Evolutionary conservation across 106 monocot species (phyloP), one percentile per base, ranked within the genome.

Genomic region (Acorus calamus): DNA sequence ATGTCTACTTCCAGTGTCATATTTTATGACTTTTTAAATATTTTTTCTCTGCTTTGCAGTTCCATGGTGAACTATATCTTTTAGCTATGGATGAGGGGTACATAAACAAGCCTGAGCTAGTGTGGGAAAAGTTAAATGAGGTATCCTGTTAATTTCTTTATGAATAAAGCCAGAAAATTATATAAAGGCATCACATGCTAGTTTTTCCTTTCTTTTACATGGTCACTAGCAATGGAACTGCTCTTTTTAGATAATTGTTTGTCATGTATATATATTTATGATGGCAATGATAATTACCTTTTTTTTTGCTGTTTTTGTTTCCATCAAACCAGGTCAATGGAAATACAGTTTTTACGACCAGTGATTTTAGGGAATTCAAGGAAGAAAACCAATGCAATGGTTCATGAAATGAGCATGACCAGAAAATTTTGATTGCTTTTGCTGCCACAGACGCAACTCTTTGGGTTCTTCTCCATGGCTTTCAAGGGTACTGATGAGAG

Each of bases 41-140:
- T 52, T 55, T 57, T 5, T 57, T 14, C 8, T 78, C 56, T 73
- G 43, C 51, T 56, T 68, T 80, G 65, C 70, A 98, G 96, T 92
- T 77, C 68, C 83, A 98, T 56, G 85, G 87, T 7, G 87, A 88
- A 64, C 80, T 98, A 8, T 92, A 85, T 85, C 74, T 98, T 44
- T 80, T 98, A 77, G 96, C 85, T 44, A 98, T 91, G 51, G 96
- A 91, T 73, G 91, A 98, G 62, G 96, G 96, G 28, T 98, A 91
- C 71, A 79, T 98, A 56, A 80, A 83, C 65, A 85, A 98, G 65
- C 77, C 78, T 56, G 85, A 98, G 73, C 71, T 98, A 64, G 96
- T 98, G 4, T 98, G 96, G 96, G 87, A 96, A 70, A 96, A 91
- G 60, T 67, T 96, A 59, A 91, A 96, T 78, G 91, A 91, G 96